Conservation (phyloP, 2,329 filamentous ascomycete species). For the Cladosporium sp. region DNA sequence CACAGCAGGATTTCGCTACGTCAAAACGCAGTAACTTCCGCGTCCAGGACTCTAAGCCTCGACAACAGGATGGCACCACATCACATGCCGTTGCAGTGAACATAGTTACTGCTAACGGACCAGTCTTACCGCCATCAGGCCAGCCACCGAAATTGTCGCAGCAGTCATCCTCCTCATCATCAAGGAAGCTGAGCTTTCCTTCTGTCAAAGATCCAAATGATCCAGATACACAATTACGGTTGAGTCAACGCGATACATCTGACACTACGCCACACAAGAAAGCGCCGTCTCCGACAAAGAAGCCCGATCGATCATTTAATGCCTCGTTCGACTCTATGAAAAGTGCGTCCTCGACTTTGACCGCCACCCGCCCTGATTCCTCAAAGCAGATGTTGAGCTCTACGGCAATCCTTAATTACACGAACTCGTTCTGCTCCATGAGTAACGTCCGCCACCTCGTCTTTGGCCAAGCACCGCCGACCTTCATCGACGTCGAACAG, state of each 20-base stretch:
- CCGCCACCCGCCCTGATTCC: constrained; percentile 52
- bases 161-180: constrained; percentile 42
- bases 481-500: constrained; percentile 49
- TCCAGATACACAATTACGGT: constrained; percentile 61
- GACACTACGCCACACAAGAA: not conserved
- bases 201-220: constrained; percentile 77
- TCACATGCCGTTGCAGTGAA: not conserved
- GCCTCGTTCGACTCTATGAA: constrained; percentile 1
- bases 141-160: constrained; percentile 31
- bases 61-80: not conserved
- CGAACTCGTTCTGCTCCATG: constrained; percentile 30
- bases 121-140: constrained; percentile 21
- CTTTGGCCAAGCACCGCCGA: constrained; percentile 46
- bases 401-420: constrained; percentile 24
- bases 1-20: constrained; percentile 1
- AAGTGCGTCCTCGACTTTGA: constrained; percentile 27
- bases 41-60: constrained; percentile 29
- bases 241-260: constrained; percentile 59
- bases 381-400: constrained; percentile 20
- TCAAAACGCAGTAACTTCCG: constrained; percentile 31
- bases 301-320: not conserved
- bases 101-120: not conserved
- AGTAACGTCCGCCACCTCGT: constrained; percentile 34
- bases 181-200: constrained; percentile 63
- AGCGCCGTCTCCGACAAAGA: not conserved